These are phyloP conservation scores for Antitrichia curtipendula DNA, from an alignment of 225 moss, liverwort and hornwort genomes.

Conservation along the genomic window DNA sequence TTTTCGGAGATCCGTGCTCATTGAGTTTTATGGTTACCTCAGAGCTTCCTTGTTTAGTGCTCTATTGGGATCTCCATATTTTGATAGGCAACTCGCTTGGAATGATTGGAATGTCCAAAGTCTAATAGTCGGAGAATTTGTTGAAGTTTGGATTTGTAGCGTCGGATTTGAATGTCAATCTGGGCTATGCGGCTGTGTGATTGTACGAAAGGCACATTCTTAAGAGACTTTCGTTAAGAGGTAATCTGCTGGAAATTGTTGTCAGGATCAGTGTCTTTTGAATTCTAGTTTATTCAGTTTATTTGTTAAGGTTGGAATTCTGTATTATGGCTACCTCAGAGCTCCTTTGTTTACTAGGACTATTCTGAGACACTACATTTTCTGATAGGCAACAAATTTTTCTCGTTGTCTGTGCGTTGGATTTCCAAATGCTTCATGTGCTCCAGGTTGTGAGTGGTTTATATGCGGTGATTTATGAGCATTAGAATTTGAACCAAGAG, in stretches of 20 bases:
- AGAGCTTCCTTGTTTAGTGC: not conserved
- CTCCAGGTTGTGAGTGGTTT: not conserved
- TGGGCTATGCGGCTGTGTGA: not conserved
- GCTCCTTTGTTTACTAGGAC: too few relatives aligned
- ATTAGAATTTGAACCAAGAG: not conserved
- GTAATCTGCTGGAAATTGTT: not conserved
- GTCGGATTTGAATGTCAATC: not conserved
- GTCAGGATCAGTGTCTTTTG: not conserved
- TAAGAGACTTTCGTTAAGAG: not conserved
- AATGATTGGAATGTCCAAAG: not conserved
- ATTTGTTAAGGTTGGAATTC: too few relatives aligned
- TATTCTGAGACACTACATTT: too few relatives aligned
- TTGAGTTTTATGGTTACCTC: not conserved
- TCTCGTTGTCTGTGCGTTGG: not conserved
- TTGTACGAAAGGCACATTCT: too few relatives aligned
- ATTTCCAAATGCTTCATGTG: not conserved
- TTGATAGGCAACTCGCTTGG: not conserved
- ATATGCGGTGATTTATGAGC: not conserved
- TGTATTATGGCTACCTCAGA: too few relatives aligned
- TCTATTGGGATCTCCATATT: not conserved
- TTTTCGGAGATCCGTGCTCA: not conserved
- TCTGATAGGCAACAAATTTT: not conserved
- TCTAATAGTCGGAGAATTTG: not conserved
- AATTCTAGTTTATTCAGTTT: not conserved
- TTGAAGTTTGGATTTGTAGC: not conserved